Conservation (phyloP, 2,329 filamentous ascomycete genomes). For the Exophiala calicioides region DNA sequence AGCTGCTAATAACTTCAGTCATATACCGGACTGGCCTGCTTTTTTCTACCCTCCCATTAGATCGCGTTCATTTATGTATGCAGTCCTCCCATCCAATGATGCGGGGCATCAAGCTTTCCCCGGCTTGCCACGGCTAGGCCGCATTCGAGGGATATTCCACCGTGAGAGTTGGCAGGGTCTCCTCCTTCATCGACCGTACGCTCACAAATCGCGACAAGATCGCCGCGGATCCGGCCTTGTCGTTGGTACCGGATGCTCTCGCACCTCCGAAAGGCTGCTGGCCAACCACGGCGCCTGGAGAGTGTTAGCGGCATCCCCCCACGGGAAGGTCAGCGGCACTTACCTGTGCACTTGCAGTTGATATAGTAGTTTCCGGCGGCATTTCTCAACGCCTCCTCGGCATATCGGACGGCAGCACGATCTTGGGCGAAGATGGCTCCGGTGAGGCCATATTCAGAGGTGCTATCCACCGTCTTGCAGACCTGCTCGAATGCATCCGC, state of each 20-base stretch:
- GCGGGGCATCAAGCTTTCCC: conserved; percentile 5
- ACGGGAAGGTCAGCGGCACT: conserved; percentile 21
- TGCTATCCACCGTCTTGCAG: conserved; percentile 66
- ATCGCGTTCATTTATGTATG: conserved; percentile 8
- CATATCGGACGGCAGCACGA: conserved; percentile 63
- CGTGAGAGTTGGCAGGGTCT: conserved; percentile 50
- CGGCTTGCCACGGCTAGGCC: conserved; percentile 29
- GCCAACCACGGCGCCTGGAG: conserved; percentile 46
- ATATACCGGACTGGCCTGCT: no score
- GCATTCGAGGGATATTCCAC: conserved; percentile 58
- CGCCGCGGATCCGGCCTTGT: conserved; percentile 58
- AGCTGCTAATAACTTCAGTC: no score
- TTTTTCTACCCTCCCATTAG: background rate
- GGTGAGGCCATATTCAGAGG: conserved; percentile 76
- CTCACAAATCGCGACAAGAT: conserved; percentile 57
- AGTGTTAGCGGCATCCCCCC: conserved; percentile 2
- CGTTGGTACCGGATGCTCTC: conserved; percentile 58
- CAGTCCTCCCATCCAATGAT: background rate
- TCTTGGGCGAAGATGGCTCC: conserved; percentile 74
- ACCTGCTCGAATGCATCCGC: conserved; percentile 55
- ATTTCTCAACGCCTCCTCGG: conserved; percentile 71
- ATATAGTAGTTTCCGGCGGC: conserved; percentile 82
- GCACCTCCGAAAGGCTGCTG: conserved; percentile 57
- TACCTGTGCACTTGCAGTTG: conserved; percentile 71
- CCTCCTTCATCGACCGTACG: conserved; percentile 59